Conservation (phyloP, 345 rosid species). For the Anacardium occidentale region DNA sequence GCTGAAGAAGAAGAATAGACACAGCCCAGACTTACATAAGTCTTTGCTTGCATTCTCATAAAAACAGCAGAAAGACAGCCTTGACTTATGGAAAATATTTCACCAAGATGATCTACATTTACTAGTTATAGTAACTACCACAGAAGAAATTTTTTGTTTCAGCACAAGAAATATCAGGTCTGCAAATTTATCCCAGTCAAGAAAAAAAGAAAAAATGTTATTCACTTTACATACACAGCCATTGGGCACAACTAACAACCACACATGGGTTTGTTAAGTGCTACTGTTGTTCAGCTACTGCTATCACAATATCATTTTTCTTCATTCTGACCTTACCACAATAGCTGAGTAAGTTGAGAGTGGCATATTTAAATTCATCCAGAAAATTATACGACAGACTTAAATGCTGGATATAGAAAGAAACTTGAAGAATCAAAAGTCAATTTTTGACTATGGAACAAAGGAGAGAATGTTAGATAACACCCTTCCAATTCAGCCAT, state of each 20-base stretch:
- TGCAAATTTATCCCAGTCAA: too few relatives aligned
- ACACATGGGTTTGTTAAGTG: neutral
- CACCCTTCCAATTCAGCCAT: constrained; percentile 13
- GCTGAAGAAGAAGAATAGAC: neutral
- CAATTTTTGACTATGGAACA: constrained; percentile 1
- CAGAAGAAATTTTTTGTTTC: neutral
- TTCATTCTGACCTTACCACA: neutral
- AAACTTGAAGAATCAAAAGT: constrained; percentile 4
- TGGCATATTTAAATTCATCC: neutral
- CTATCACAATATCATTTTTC: neutral
- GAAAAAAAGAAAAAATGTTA: too few relatives aligned
- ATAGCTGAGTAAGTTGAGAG: neutral
- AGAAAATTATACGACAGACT: neutral
- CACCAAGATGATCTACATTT: neutral
- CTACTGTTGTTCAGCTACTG: neutral
- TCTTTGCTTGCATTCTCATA: neutral
- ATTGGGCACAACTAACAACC: neutral
- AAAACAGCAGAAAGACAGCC: neutral
- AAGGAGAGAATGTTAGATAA: neutral
- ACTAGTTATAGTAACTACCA: neutral
- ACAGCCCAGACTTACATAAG: neutral
- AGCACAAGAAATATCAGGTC: neutral
- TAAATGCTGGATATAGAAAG: neutral
- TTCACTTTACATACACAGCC: too few relatives aligned
- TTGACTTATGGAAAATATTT: neutral